A percentile compares a stretch with the other conserved stretches of the same genome.
Evolutionary conservation across 2,329 filamentous ascomycete genomes (phyloP).

Genomic region (Trichophyton mentagrophytes): DNA sequence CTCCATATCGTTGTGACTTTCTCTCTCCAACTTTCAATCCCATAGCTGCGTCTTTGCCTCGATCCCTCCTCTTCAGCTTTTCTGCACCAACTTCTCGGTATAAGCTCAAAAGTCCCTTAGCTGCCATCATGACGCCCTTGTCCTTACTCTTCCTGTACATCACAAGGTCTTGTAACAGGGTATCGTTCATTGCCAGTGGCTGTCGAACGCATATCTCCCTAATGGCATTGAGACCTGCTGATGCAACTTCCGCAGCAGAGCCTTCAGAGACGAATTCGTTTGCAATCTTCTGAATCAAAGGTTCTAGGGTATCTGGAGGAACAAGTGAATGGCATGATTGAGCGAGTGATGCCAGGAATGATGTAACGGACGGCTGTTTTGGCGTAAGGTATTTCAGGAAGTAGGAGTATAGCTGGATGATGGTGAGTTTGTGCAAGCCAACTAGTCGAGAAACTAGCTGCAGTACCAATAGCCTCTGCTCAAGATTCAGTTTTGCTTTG

Average conservation of each 20-base stretch:
- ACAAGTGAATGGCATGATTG: conserved; percentile 86
- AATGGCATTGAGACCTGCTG: conserved; percentile 87
- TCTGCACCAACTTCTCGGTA: conserved; percentile 87
- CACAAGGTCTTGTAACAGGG: conserved; percentile 86
- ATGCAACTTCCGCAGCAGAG: conserved; percentile 75
- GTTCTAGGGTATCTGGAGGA: conserved; percentile 82
- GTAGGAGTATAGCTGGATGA: conserved; percentile 88
- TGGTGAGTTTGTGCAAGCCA: conserved; percentile 80
- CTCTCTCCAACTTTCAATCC: conserved; percentile 62
- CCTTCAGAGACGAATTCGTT: conserved; percentile 98
- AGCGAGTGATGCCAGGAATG: conserved; percentile 81
- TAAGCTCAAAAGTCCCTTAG: conserved; percentile 76
- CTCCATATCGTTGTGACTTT: conserved; percentile 67
- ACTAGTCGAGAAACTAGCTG: conserved; percentile 85
- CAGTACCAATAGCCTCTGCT: conserved; percentile 78
- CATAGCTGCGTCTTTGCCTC: conserved; percentile 83
- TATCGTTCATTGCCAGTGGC: conserved; percentile 91
- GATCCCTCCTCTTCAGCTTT: conserved; percentile 75
- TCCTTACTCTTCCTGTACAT: conserved; percentile 96
- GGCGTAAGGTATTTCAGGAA: conserved; percentile 87
- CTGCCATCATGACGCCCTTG: conserved; percentile 98
- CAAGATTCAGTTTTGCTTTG: conserved; percentile 71
- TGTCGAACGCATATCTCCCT: conserved; percentile 87
- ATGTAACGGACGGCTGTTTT: conserved; percentile 78
- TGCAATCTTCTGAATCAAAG: conserved; percentile 84